Evolutionary conservation across 106 monocot species (phyloP), one percentile per base, ranked within the genome.

Genomic region (Dendrobium nobile): DNA sequence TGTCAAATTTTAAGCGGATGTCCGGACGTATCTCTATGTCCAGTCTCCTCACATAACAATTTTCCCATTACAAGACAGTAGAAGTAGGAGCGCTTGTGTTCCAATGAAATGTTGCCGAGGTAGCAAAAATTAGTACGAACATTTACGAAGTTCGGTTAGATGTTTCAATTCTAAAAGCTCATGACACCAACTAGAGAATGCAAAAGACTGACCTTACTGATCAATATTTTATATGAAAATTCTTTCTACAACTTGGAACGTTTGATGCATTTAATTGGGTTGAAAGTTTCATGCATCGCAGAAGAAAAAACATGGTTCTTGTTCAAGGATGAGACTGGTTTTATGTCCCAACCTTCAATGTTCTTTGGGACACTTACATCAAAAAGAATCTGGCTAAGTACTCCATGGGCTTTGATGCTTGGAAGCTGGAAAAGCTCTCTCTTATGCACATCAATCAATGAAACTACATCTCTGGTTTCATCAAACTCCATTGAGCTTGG

Each of bases 341-440:
- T 86, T 40, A 87, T 79, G 79, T 90, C 90, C 90, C 90, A 93
- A 20, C 81, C 95, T 86, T 95, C 95, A 7, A 95, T 68, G 45
- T 91, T 93, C 82, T 87, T 91, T 15, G 93, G 93, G n/a, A 89
- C 87, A 82, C 91, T 91, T 4, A 85, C 85, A 75, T 92, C 91
- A 43, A 84, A 93, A 27, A 91, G 84, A 27, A 88, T 85, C 82
- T 88, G 84, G 54, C 91, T 84, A 1, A 91, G 86, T 15, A 93
- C 87, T 8, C 95, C 90, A 77, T 92, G 83, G 17, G 91, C 78
- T 28, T 86, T 83, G 33, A 89, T 70, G 58, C 47, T 81, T 42
- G 89, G 89, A 54, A 86, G 56, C 26, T 90, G 84, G 61, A 91
- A 82, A 2, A 82, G 67, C 19, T 83, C 86, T 47, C 76, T 78